These are phyloP conservation scores for Crucihimalaya himalaica DNA, from an alignment of 345 rosid genomes.

Conservation along the genomic window DNA sequence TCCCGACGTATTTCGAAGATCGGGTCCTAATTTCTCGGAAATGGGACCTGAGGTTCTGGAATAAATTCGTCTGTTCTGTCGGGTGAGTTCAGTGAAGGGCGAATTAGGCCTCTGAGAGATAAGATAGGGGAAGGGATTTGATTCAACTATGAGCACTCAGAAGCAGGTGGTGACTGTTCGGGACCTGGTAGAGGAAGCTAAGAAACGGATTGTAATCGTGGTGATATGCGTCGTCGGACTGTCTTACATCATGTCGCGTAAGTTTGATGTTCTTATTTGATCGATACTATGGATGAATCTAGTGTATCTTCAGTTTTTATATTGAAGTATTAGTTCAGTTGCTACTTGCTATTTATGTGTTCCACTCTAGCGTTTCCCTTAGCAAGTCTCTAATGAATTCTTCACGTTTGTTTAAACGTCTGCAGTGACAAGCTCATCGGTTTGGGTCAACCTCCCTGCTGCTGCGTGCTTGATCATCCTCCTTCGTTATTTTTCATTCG, in stretches of 20 bases:
- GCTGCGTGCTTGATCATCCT: conserved; percentile 76
- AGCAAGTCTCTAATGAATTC: conserved; percentile 14
- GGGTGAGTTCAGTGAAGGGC: background rate
- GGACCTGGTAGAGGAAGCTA: conserved; percentile 93
- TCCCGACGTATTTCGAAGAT: conserved; percentile 25
- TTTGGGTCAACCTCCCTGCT: conserved; percentile 91
- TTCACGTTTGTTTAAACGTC: conserved; percentile 33
- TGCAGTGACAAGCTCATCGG: conserved; percentile 97
- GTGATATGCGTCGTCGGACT: conserved; percentile 87
- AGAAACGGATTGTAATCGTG: conserved; percentile 86
- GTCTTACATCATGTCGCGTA: conserved; percentile 89
- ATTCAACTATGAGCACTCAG: conserved; percentile 53
- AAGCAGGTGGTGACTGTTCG: conserved; percentile 63
- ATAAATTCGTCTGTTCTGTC: background rate
- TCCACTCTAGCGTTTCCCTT: background rate
- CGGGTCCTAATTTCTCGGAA: conserved; percentile 15
- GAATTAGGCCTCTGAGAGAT: background rate
- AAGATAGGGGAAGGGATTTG: background rate
- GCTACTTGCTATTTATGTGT: conserved; percentile 9
- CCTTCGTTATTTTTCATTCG: conserved; percentile 83
- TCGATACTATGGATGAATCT: background rate
- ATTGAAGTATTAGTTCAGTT: conserved; percentile 13
- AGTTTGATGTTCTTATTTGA: conserved; percentile 38
- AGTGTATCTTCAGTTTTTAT: background rate
- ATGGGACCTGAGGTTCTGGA: conserved; percentile 8